Base-by-base conservation (phyloP, 1,284 basidiomycete genomes). In the Coniferiporia sulphurascens region DNA sequence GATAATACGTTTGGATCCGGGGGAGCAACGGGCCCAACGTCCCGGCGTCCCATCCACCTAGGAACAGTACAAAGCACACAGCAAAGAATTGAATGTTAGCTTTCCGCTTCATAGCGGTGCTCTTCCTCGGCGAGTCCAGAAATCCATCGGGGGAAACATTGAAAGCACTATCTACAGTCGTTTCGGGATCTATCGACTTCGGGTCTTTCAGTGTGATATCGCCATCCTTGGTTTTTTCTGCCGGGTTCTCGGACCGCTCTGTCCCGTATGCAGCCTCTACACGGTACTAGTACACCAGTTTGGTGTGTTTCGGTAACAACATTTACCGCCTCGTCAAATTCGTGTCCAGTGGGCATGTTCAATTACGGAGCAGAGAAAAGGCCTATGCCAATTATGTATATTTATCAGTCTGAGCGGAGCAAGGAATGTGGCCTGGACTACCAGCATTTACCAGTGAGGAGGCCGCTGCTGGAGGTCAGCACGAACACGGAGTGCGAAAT, bases 1-100 rank as follows among this genome's bases (percentile, higher is more conserved):
- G 35, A 44, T 62, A 62, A 51, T 43, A 55, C 32, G n/a, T 32
- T 41, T 62, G 61, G 21, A 62, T 51, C 15, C 61, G 54, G 19
- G 58, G 57, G 35, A 62, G 35, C 12, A 62, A 22, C 4, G 61
- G 61, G n/a, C 61, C 61, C 12, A 44, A 41, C 5, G 54, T 59
- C 13, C 57, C 61, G 17, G 49, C 58, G 45, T 59, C 61, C 61
- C 61, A 62, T 9, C 61, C 61, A 34, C 58, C 61, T n/a, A 59
- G 27, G 27, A 62, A 62, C 17, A 59, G 41, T 5, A 48, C 22
- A 49, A 59, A 62, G 44, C 53, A 62, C n/a, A 62, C 44, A 12
- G 57, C 46, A 44, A 53, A 56, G 15, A 62, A 34, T 22, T 62
- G 61, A 10, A 50, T 34, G 38, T 52, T 59, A 32, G 52, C 61